Base-by-base conservation (phyloP, 768 basidiomycete genomes). In the Cubamyces sp. region DNA sequence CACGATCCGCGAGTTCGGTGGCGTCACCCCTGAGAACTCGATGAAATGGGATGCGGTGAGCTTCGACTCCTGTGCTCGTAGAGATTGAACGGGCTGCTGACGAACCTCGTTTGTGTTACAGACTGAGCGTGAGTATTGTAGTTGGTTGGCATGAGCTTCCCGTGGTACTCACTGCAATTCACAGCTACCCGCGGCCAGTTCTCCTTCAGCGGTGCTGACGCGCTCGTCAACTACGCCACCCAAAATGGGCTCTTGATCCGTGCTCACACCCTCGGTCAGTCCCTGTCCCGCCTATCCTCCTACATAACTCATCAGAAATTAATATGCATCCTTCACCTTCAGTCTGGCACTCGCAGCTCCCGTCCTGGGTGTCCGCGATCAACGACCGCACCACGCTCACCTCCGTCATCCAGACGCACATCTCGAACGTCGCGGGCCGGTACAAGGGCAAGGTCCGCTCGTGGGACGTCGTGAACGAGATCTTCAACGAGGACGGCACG, bases 401-500 rank as follows among this genome's bases (percentile, higher is more conserved):
- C 7, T 70, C 69, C 26, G 73, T 75, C 60, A 66, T 77, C 58
- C 68, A 75, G 61, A 75, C 72, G 62, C 76, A 77, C 66, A 74
- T 77, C 55, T 58, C 69, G 34, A 73, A 60, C 51, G 65, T 75
- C 42, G 72, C 70, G 9, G 73, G 72, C 18, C 73, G 70, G 15
- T 77, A 73, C 68, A 72, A 70, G 65, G 76, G 75, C 61, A 69
- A 75, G 53, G 70, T 68, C 45, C 61, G 68, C 54, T 69, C 74
- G 69, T 74, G 80, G 81, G 64, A 69, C 43, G 62, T 69, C 47
- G 59, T 70, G 49, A 73, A 70, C 65, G 82, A 84, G 70, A 80
- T 80, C 56, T 76, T 84, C 69, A 82, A 82, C 70, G 82, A 84
- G 61, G 78, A 82, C 65, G 82, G 82, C 46, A 75, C 74, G 53